These are phyloP conservation scores for Plasmodium gaboni DNA, from an alignment of 169 alveolate genomes.

Conservation along the genomic window DNA sequence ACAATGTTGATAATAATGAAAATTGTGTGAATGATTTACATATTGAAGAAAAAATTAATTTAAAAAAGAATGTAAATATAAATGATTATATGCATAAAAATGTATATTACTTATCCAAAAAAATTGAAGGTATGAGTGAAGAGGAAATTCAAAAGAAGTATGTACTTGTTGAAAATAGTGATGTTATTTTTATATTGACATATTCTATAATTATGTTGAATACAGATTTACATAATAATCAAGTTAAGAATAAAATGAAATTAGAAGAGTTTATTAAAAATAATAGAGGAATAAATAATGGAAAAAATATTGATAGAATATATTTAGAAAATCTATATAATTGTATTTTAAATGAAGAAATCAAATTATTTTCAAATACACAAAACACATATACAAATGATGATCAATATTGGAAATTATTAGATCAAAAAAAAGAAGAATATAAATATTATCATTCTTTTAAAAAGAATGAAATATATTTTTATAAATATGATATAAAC, in stretches of 20 bases:
- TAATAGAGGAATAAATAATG: conserved; percentile 92
- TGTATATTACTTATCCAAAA: conserved; percentile 46
- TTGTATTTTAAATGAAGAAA: conserved; percentile 83
- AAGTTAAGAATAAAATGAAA: conserved; percentile 90
- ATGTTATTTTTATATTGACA: conserved; percentile 89
- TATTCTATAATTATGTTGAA: conserved; percentile 93
- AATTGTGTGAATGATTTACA: background rate
- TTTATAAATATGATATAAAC: conserved; percentile 52
- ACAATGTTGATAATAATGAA: background rate
- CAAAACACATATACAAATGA: conserved; percentile 72
- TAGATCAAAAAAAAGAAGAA: conserved; percentile 54
- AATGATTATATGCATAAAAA: conserved; percentile 42
- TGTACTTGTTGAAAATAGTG: conserved; percentile 85
- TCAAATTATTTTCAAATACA: conserved; percentile 61
- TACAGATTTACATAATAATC: conserved; percentile 92
- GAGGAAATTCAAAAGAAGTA: conserved; percentile 71
- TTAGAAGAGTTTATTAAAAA: conserved; percentile 92
- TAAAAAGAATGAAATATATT: conserved; percentile 33
- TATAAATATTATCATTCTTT: conserved; percentile 58
- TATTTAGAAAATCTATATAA: conserved; percentile 84
- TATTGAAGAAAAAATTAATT: conserved; percentile 46
- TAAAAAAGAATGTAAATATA: conserved; percentile 61
- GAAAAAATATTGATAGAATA: conserved; percentile 87
- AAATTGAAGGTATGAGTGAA: conserved; percentile 56
- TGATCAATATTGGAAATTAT: conserved; percentile 70